phyloP scores from a whole-genome alignment of 805 yeast species.

The Huiozyma sinensis region DNA sequence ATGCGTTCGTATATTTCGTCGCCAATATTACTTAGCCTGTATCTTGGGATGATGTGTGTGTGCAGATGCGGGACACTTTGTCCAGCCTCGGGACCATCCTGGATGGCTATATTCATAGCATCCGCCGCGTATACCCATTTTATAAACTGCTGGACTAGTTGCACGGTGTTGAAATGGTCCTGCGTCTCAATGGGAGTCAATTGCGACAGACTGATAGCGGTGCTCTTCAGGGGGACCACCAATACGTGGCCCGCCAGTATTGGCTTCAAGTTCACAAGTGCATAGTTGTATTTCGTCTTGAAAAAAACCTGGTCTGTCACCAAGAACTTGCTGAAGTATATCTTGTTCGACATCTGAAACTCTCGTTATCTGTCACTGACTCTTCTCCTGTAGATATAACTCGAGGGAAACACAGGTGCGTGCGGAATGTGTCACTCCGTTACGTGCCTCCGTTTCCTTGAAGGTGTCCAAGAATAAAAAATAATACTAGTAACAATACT shows the following conservation, averaged over 20 bases:
- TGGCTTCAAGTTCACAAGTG: slow-evolving; percentile 86
- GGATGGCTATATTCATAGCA: slow-evolving; percentile 80
- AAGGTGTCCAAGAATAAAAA: too few species aligned
- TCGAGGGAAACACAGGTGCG: too few species aligned
- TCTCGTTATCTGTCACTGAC: too few species aligned
- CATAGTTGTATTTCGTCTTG: slow-evolving; percentile 57
- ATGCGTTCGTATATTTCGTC: slow-evolving; percentile 65
- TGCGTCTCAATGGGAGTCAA: slow-evolving; percentile 58
- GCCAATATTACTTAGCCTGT: slow-evolving; percentile 43
- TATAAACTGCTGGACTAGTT: slow-evolving; percentile 57
- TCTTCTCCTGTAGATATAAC: too few species aligned
- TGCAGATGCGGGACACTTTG: slow-evolving; percentile 94
- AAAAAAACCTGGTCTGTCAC: slow-evolving; percentile 29
- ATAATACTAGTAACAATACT: too few species aligned
- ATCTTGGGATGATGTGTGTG: slow-evolving; percentile 87
- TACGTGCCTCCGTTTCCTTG: too few species aligned
- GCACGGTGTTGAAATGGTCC: slow-evolving; percentile 73
- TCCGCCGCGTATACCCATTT: slow-evolving; percentile 64
- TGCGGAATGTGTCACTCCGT: too few species aligned
- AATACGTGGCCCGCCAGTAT: slow-evolving; percentile 89
- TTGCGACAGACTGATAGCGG: slow-evolving; percentile 50
- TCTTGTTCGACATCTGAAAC: slow-evolving; percentile 1
- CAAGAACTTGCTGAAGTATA: slow-evolving; percentile 25
- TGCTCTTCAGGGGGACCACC: slow-evolving; percentile 70
- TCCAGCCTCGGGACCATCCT: slow-evolving; percentile 94